Conservation (phyloP, 352 stramenopile genomes). For the Globisporangium spiculum region DNA sequence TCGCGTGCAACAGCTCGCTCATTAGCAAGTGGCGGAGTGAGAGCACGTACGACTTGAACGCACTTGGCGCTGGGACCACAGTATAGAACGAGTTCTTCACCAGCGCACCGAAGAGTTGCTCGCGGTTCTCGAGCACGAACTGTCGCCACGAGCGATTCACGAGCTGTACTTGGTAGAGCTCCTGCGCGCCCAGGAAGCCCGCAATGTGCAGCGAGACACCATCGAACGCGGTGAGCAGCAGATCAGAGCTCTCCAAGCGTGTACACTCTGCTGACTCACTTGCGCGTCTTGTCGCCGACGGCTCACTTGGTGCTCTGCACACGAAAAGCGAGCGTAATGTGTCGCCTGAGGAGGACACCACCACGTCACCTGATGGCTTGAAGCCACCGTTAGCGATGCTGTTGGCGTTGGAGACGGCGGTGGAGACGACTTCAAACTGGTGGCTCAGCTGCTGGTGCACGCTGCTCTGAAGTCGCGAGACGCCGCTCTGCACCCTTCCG, state of each 20-base stretch:
- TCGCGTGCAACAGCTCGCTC: constrained; percentile 46
- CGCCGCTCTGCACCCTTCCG: constrained; percentile 31
- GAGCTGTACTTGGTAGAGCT: constrained; percentile 36
- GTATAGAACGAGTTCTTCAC: constrained; percentile 36
- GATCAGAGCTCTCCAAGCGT: constrained; percentile 14
- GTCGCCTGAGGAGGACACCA: constrained; percentile 3
- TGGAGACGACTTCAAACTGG: constrained; percentile 16
- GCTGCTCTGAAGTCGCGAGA: constrained; percentile 30
- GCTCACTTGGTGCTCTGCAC: neutral
- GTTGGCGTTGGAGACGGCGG: neutral
- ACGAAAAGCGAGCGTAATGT: constrained; percentile 15
- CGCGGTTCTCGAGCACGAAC: constrained; percentile 38
- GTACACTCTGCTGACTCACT: neutral
- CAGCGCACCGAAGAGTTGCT: constrained; percentile 38
- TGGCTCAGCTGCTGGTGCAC: constrained; percentile 37
- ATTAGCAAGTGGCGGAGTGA: constrained; percentile 39
- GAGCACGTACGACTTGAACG: constrained; percentile 57
- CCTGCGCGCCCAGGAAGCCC: constrained; percentile 47
- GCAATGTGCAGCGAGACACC: constrained; percentile 50
- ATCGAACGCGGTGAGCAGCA: constrained; percentile 39
- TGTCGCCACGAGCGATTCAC: constrained; percentile 38
- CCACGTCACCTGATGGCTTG: constrained; percentile 13
- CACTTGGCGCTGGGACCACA: constrained; percentile 38
- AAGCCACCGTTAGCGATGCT: neutral
- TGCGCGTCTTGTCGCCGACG: neutral